phyloP scores from a whole-genome alignment of 1,284 basidiomycete species.

The Cryptococcus sp. region DNA sequence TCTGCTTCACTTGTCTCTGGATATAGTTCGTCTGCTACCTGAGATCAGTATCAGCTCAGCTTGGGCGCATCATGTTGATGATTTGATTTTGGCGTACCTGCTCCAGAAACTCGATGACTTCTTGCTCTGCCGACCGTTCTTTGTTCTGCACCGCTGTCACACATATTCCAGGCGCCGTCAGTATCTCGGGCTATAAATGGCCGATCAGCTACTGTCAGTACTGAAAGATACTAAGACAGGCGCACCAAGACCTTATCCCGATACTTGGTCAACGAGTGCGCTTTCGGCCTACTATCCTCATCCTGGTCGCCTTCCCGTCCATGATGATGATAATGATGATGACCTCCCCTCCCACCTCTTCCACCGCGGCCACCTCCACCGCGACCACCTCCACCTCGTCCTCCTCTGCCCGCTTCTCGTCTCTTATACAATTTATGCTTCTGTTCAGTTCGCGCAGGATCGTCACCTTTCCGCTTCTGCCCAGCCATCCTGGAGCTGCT shows the following conservation, averaged over 20 bases:
- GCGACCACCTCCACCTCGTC: constrained; percentile 19
- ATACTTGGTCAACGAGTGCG: background rate
- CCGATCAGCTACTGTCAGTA: constrained; percentile 3
- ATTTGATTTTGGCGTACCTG: constrained; percentile 8
- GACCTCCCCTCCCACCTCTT: constrained; percentile 11
- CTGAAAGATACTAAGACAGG: background rate
- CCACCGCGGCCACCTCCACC: constrained; percentile 17
- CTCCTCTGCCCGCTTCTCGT: constrained; percentile 14
- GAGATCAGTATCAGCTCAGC: background rate
- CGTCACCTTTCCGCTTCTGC: background rate
- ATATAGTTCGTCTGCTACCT: constrained; percentile 47
- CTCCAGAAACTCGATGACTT: constrained; percentile 45
- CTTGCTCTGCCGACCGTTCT: constrained; percentile 43
- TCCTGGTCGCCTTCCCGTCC: constrained; percentile 5
- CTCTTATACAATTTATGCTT: constrained; percentile 34
- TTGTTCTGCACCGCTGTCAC: constrained; percentile 42
- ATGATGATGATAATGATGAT: constrained; percentile 1
- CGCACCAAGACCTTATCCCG: background rate
- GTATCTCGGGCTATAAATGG: constrained; percentile 32
- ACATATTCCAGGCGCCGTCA: constrained; percentile 37
- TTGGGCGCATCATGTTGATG: background rate
- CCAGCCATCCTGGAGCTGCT: background rate
- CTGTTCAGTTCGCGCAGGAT: constrained; percentile 10
- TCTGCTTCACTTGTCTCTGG: constrained; percentile 30
- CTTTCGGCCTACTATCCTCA: background rate